Evolutionary conservation across 257 asterid genomes (phyloP).

Genomic region (Solanum neorickii): DNA sequence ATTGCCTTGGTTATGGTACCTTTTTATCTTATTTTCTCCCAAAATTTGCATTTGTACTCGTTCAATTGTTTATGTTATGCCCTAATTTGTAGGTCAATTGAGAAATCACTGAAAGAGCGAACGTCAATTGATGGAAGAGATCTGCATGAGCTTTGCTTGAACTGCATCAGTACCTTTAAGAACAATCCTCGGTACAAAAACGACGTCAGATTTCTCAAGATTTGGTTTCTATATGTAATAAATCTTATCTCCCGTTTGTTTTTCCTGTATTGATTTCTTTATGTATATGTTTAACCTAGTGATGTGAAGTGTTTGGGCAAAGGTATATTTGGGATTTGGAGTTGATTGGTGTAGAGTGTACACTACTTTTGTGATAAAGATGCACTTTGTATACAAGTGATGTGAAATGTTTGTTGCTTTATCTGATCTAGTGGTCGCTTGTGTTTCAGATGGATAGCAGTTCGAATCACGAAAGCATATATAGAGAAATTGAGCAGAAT

Average conservation of each 20-base stretch:
- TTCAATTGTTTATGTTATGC: constrained; percentile 2
- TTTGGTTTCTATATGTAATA: constrained; percentile 84
- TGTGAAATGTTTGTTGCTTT: neutral
- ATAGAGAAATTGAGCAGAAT: constrained; percentile 49
- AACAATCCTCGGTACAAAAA: constrained; percentile 49
- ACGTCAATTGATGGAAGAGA: constrained; percentile 13
- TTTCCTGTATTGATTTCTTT: neutral
- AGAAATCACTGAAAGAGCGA: constrained; percentile 18
- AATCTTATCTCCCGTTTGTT: neutral
- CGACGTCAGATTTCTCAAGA: constrained; percentile 85
- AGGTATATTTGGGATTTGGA: neutral
- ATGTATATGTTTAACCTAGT: neutral
- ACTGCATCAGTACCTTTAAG: constrained; percentile 56
- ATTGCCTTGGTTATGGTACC: constrained; percentile 52
- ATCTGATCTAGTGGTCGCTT: neutral
- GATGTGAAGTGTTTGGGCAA: neutral
- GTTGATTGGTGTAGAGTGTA: neutral
- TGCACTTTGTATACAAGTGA: neutral
- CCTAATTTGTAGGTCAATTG: constrained; percentile 37
- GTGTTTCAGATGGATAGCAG: constrained; percentile 68
- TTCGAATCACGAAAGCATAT: constrained; percentile 49
- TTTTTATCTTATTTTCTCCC: neutral
- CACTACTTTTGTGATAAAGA: neutral
- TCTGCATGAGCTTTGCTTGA: constrained; percentile 28
- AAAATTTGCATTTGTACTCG: neutral